phyloP scores from a whole-genome alignment of 495 filamentous ascomycete genomes.

The Aspergillus ostianus region DNA sequence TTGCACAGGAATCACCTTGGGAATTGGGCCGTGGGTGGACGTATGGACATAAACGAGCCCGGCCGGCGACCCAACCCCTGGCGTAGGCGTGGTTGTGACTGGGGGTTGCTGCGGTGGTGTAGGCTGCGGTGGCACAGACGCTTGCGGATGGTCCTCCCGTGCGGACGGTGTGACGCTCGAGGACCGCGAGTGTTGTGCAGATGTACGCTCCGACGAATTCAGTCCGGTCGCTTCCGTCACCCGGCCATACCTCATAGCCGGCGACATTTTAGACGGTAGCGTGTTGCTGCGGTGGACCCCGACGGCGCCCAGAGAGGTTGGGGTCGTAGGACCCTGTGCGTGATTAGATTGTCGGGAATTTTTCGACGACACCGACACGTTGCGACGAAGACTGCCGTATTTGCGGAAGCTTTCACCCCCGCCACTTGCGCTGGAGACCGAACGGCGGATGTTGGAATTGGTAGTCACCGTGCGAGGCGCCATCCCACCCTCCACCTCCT shows the following conservation, averaged over 20 bases:
- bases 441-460: slow-evolving; percentile 62
- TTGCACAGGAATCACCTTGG: slow-evolving; percentile 14
- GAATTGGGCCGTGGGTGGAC: slow-evolving; percentile 37
- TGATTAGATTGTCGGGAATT: slow-evolving; percentile 71
- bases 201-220: slow-evolving; percentile 33
- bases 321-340: slow-evolving; percentile 68
- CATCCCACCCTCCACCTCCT: slow-evolving; percentile 69
- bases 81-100: slow-evolving; percentile 2
- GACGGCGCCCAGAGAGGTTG: slow-evolving; percentile 53
- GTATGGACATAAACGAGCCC: slow-evolving; percentile 32
- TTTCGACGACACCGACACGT: slow-evolving; percentile 73
- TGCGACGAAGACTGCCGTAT: slow-evolving; percentile 68
- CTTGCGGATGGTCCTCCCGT: not conserved
- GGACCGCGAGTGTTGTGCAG: slow-evolving; percentile 34
- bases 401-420: slow-evolving; percentile 82
- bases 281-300: slow-evolving; percentile 92
- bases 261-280: slow-evolving; percentile 88
- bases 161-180: slow-evolving; percentile 12
- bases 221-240: slow-evolving; percentile 30
- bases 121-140: slow-evolving; percentile 21
- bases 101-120: slow-evolving; percentile 20
- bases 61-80: slow-evolving; percentile 13
- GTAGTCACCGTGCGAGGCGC: slow-evolving; percentile 55
- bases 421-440: slow-evolving; percentile 82
- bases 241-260: slow-evolving; percentile 59